Percentiles rank a stretch among this genome's conserved stretches.
phyloP scores from a whole-genome alignment of 192 early-diverging fungal genomes.

The Cetraspora pellucida region DNA sequence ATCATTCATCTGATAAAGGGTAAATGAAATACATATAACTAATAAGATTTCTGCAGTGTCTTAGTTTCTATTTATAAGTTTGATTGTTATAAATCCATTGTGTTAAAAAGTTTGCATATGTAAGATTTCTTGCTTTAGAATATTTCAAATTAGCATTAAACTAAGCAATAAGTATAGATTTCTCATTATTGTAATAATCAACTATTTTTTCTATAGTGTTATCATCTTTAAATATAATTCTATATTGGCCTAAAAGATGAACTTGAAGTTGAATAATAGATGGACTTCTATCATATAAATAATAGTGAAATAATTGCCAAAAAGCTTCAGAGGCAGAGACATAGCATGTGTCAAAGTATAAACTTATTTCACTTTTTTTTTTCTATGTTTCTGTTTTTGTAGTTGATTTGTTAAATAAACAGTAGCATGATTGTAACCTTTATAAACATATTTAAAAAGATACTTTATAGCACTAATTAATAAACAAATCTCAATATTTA shows the following conservation, averaged over 20 bases:
- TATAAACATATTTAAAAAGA: no score
- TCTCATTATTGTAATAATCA: neutral
- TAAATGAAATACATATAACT: slow-evolving; percentile 33
- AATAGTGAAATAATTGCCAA: slow-evolving; percentile 39
- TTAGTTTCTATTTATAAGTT: slow-evolving; percentile 12
- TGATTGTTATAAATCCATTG: slow-evolving; percentile 27
- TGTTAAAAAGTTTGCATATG: slow-evolving; percentile 27
- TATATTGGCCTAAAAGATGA: no score
- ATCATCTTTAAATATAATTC: slow-evolving; percentile 9
- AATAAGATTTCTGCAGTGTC: slow-evolving; percentile 22
- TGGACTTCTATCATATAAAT: slow-evolving; percentile 36
- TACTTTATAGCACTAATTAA: no score
- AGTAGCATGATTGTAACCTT: no score
- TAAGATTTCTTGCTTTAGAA: slow-evolving; percentile 1
- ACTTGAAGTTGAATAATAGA: no score
- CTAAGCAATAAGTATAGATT: no score
- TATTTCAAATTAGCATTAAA: slow-evolving; percentile 24
- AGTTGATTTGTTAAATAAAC: no score
- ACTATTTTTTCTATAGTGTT: slow-evolving; percentile 23
- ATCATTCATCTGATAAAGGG: slow-evolving; percentile 34
- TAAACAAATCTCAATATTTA: no score
- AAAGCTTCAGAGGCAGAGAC: slow-evolving; percentile 34
- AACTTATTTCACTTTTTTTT: slow-evolving; percentile 14
- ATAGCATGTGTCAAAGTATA: slow-evolving; percentile 29
- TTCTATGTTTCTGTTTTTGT: no score